Evolutionary conservation across 495 filamentous ascomycete genomes (phyloP).

Genomic region (Usnea hakonensis): DNA sequence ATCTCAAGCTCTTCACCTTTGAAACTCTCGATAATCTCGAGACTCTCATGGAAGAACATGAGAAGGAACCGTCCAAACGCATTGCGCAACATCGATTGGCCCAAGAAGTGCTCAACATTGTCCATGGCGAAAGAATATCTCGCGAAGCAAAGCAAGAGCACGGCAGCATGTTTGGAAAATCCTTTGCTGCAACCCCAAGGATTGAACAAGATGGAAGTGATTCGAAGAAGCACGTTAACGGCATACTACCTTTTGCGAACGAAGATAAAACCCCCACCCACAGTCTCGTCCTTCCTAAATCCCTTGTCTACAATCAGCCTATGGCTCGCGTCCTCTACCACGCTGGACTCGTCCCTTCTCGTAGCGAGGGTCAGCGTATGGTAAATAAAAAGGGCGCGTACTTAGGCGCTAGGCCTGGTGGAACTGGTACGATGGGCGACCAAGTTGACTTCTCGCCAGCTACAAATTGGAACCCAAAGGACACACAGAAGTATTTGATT

Average conservation of each 20-base stretch:
- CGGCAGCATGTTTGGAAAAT: slow-evolving; percentile 41
- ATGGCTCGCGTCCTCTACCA: slow-evolving; percentile 59
- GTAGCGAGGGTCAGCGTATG: slow-evolving; percentile 59
- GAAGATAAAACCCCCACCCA: slow-evolving; percentile 27
- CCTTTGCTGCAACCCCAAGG: neutral
- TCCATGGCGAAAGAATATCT: slow-evolving; percentile 61
- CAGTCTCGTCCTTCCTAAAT: slow-evolving; percentile 58
- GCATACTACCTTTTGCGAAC: slow-evolving; percentile 3
- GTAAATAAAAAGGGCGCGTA: slow-evolving; percentile 52
- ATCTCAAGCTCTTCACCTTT: slow-evolving; percentile 90
- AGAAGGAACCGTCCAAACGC: slow-evolving; percentile 55
- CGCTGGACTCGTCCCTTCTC: slow-evolving; percentile 57
- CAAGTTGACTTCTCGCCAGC: slow-evolving; percentile 56
- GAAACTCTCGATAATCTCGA: slow-evolving; percentile 59
- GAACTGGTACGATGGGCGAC: slow-evolving; percentile 46
- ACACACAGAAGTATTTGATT: slow-evolving; percentile 55
- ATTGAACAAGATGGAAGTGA: neutral
- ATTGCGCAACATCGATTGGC: slow-evolving; percentile 77
- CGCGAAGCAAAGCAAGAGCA: slow-evolving; percentile 50
- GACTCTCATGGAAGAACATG: slow-evolving; percentile 57
- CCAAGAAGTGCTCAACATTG: slow-evolving; percentile 65
- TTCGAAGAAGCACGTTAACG: slow-evolving; percentile 1
- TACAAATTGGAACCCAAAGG: slow-evolving; percentile 47
- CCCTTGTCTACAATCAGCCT: slow-evolving; percentile 52
- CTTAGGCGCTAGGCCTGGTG: slow-evolving; percentile 53